phyloP scores from a whole-genome alignment of 257 asterid genomes.

The Forsythia suspensa region DNA sequence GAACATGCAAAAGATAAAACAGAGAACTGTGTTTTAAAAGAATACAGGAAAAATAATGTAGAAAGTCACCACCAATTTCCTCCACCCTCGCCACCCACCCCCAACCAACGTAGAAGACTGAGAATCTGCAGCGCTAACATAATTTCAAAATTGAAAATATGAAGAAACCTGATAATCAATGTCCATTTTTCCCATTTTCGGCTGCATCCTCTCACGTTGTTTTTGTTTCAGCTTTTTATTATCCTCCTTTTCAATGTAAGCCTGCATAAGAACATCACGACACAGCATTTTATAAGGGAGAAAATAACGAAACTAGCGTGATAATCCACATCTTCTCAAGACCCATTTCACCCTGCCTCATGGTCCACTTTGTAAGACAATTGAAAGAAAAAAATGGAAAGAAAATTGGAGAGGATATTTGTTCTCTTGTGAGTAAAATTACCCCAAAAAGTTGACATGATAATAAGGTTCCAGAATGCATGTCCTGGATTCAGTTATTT shows the following conservation, averaged over 20 bases:
- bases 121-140: neutral
- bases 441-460: too few relatives aligned
- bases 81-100: neutral
- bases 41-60: neutral
- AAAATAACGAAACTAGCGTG: neutral
- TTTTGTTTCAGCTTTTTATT: constrained; percentile 91
- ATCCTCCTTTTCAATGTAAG: constrained; percentile 96
- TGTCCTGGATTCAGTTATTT: too few relatives aligned
- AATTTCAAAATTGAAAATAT: neutral
- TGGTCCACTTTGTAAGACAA: too few relatives aligned
- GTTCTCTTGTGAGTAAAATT: too few relatives aligned
- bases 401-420: too few relatives aligned
- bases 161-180: constrained; percentile 85
- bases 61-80: neutral
- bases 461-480: too few relatives aligned
- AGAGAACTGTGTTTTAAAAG: constrained; percentile 21
- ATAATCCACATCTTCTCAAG: too few relatives aligned
- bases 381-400: too few relatives aligned
- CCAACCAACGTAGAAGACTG: neutral
- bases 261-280: constrained; percentile 39
- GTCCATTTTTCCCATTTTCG: constrained; percentile 99
- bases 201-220: constrained; percentile 99
- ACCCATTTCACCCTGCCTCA: too few relatives aligned
- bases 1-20: constrained; percentile 56
- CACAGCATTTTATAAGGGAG: neutral